Conservation (phyloP, 1,284 basidiomycete species). For the Gomphus bonarii region DNA sequence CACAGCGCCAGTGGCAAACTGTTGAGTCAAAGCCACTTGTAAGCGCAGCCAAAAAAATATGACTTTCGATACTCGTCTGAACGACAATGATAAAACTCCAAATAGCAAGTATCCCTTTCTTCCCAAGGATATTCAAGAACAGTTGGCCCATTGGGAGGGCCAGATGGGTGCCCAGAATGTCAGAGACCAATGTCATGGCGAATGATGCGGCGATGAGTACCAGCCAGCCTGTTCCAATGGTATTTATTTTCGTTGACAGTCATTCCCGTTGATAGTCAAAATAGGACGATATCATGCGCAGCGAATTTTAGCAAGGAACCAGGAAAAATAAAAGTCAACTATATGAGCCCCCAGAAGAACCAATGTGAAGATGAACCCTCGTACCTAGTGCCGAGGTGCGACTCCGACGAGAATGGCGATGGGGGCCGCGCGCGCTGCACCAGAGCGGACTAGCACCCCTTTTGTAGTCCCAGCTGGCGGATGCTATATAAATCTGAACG, state of each 20-base stretch:
- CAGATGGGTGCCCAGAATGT: conserved; percentile 37
- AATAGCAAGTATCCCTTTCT: conserved; percentile 57
- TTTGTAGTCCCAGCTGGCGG: no score
- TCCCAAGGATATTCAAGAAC: conserved; percentile 54
- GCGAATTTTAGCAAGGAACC: no score
- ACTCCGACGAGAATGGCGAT: conserved; percentile 67
- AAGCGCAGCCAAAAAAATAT: not conserved
- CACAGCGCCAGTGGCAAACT: conserved; percentile 67
- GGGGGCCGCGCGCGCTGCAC: conserved; percentile 61
- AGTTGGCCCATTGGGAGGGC: conserved; percentile 66
- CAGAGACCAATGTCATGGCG: conserved; percentile 43
- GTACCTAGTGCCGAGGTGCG: conserved; percentile 37
- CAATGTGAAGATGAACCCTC: not conserved
- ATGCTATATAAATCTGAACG: no score
- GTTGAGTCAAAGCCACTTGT: not conserved
- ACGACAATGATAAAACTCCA: conserved; percentile 65
- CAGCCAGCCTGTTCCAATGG: conserved; percentile 50
- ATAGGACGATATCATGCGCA: no score
- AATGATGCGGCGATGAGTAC: conserved; percentile 58
- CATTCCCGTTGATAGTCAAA: no score
- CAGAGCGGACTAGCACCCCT: conserved; percentile 15
- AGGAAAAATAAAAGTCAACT: not conserved
- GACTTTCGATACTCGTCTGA: conserved; percentile 36
- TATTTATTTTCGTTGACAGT: no score
- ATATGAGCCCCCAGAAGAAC: not conserved